Evolutionary conservation across 2,329 filamentous ascomycete genomes (phyloP).

Genomic region (Sclerotinia trifoliorum): DNA sequence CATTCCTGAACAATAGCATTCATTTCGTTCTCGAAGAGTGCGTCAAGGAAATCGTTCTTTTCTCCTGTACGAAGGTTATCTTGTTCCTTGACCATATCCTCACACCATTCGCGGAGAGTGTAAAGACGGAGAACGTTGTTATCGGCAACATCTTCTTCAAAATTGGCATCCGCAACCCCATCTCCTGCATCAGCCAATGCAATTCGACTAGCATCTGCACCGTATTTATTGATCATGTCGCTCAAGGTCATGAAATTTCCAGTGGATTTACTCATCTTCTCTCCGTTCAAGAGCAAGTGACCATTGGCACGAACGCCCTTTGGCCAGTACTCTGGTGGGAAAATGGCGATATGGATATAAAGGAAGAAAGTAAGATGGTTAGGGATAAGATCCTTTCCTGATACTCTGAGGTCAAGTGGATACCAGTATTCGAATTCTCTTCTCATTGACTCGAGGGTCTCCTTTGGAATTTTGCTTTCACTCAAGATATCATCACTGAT

Average conservation of each 20-base stretch:
- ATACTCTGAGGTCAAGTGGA: conserved; percentile 82
- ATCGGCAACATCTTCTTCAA: conserved; percentile 93
- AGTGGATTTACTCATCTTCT: conserved; percentile 98
- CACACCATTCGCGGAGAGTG: conserved; percentile 83
- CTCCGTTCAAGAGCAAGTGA: conserved; percentile 89
- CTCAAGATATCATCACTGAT: conserved; percentile 62
- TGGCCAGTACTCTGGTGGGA: conserved; percentile 86
- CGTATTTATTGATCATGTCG: conserved; percentile 86
- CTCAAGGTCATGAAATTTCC: conserved; percentile 94
- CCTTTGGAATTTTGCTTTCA: conserved; percentile 69
- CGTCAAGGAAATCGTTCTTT: conserved; percentile 77
- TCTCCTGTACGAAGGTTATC: conserved; percentile 71
- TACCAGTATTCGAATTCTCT: conserved; percentile 98
- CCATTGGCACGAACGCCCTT: conserved; percentile 83
- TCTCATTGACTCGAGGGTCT: conserved; percentile 74
- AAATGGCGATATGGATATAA: conserved; percentile 89
- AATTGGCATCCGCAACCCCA: conserved; percentile 92
- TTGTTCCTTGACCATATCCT: conserved; percentile 75
- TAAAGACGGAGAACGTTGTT: conserved; percentile 84
- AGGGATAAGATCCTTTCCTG: conserved; percentile 88
- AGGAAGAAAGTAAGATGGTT: conserved; percentile 96
- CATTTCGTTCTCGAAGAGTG: conserved; percentile 90
- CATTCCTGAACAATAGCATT: conserved; percentile 79
- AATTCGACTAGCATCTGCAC: conserved; percentile 87
- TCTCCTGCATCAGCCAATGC: conserved; percentile 94